Evolutionary conservation across 169 alveolate genomes (phyloP).

Genomic region (Miamiensis avidus): DNA sequence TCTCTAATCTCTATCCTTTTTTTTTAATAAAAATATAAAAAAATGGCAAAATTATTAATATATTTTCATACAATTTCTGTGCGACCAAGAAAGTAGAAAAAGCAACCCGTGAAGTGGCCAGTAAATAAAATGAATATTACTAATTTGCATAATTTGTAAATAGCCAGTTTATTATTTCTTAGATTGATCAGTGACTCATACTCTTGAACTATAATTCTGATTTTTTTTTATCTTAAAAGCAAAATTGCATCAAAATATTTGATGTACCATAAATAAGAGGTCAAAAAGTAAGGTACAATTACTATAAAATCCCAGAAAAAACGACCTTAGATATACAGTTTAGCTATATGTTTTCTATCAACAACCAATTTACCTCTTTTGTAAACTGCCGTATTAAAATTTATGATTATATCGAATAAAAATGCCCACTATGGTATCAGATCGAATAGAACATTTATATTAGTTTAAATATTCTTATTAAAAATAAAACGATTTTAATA

Average conservation of each 20-base stretch:
- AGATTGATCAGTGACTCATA: neutral
- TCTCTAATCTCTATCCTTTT: no score
- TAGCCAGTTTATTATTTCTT: conserved; percentile 9
- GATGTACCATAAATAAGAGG: no score
- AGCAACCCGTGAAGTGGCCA: conserved; percentile 15
- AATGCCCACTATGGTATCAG: conserved; percentile 11
- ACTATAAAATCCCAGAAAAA: conserved; percentile 7
- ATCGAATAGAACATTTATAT: neutral
- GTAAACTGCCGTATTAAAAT: conserved; percentile 14
- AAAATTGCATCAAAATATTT: conserved; percentile 7
- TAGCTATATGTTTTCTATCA: neutral
- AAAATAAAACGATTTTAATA: neutral
- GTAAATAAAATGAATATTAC: conserved; percentile 8
- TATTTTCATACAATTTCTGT: no score
- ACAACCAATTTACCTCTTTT: conserved; percentile 4
- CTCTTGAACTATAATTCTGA: neutral
- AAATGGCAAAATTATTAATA: no score
- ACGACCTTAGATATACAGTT: neutral
- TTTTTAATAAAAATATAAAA: no score
- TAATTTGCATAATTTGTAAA: conserved; percentile 2
- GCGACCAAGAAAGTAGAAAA: neutral
- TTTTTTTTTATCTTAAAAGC: conserved; percentile 5
- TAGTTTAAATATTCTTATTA: neutral
- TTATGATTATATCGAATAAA: conserved; percentile 2
- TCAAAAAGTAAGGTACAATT: conserved; percentile 4